Conservation (phyloP, 176 grass and related monocot genomes). For the Phragmites australis region DNA sequence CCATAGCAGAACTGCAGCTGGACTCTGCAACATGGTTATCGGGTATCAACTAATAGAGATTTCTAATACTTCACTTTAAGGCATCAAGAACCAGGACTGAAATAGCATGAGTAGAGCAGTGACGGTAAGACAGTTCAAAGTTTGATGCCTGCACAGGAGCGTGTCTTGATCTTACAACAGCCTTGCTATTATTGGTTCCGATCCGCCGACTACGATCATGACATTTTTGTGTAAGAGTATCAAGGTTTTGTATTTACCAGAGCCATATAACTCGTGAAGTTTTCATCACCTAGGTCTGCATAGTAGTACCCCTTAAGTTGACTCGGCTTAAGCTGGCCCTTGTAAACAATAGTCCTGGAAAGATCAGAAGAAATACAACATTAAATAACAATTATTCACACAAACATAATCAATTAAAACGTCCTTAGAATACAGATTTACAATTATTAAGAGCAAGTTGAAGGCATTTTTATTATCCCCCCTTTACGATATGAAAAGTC, state of each 20-base stretch:
- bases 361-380: conserved; percentile 37
- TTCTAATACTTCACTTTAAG: conserved; percentile 68
- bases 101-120: conserved; percentile 59
- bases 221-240: conserved; percentile 49
- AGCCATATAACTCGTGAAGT: conserved; percentile 95
- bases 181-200: conserved; percentile 53
- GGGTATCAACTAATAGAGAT: conserved; percentile 69
- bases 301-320: conserved; percentile 94
- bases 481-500: not conserved
- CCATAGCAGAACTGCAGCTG: conserved; percentile 86
- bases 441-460: not conserved
- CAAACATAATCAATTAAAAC: not conserved
- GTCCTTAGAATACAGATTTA: conserved; percentile 10
- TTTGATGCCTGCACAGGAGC: conserved; percentile 49
- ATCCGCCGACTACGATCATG: conserved; percentile 42
- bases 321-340: conserved; percentile 86
- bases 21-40: conserved; percentile 96
- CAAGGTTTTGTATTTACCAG: conserved; percentile 86
- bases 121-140: conserved; percentile 48
- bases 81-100: conserved; percentile 56
- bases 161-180: conserved; percentile 51
- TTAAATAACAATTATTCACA: conserved; percentile 30
- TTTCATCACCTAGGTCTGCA: conserved; percentile 91
- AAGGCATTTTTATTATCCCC: not conserved
- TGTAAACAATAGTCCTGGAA: conserved; percentile 91